A percentile compares a stretch with the other conserved stretches of the same genome.
These are phyloP conservation scores for Septoria linicola DNA, from an alignment of 2,329 filamentous ascomycete species.

Conservation along the genomic window DNA sequence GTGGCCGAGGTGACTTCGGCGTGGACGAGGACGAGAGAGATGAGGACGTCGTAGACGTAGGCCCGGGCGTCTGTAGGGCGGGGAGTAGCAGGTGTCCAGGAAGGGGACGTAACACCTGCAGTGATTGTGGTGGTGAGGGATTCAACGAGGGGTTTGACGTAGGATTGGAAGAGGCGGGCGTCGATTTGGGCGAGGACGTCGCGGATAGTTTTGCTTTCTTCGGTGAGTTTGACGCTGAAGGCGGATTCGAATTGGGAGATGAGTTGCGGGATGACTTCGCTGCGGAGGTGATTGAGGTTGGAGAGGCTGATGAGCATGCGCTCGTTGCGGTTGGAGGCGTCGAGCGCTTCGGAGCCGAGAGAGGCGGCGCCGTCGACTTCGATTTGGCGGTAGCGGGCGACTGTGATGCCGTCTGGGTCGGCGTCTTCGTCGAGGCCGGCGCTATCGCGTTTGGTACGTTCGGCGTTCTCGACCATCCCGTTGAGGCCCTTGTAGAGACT, in stretches of 20 bases:
- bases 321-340: constrained; percentile 55
- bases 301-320: constrained; percentile 92
- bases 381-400: constrained; percentile 27
- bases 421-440: constrained; percentile 54
- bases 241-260: constrained; percentile 89
- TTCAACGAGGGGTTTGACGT: constrained; percentile 74
- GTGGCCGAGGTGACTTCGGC: constrained; percentile 52
- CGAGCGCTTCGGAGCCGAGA: constrained; percentile 49
- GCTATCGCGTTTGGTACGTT: constrained; percentile 62
- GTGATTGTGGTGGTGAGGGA: constrained; percentile 68
- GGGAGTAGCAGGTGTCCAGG: constrained; percentile 56
- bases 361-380: constrained; percentile 38
- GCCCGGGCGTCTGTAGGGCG: constrained; percentile 73
- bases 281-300: constrained; percentile 81
- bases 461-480: constrained; percentile 95
- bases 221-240: constrained; percentile 90
- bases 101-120: constrained; percentile 66
- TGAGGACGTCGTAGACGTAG: constrained; percentile 85
- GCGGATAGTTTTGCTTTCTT: constrained; percentile 87
- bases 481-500: constrained; percentile 92
- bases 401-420: constrained; percentile 51
- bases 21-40: constrained; percentile 85
- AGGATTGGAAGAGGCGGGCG: constrained; percentile 84
- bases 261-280: constrained; percentile 80
- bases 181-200: constrained; percentile 92